Conservation (phyloP, 129 eudicot species). For the Sambucus nigra region DNA sequence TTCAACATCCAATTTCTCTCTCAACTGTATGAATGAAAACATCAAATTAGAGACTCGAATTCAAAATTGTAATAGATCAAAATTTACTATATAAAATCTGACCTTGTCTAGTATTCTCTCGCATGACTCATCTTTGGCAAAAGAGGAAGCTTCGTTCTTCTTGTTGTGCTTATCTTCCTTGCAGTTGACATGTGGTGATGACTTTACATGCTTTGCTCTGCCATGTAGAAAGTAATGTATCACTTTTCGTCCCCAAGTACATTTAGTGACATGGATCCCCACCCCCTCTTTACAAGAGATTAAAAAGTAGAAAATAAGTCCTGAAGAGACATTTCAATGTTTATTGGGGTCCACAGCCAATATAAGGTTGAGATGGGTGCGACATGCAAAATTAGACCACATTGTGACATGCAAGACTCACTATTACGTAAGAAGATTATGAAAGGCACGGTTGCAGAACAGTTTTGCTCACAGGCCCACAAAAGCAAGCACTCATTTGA, state of each 20-base stretch:
- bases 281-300: no score
- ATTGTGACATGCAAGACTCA: no score
- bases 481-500: no score
- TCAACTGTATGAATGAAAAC: slow-evolving; percentile 36
- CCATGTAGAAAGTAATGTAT: background rate
- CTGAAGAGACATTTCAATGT: no score
- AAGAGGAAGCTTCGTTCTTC: slow-evolving; percentile 22
- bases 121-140: slow-evolving; percentile 26
- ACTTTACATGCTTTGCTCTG: slow-evolving; percentile 91
- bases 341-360: no score
- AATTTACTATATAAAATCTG: background rate
- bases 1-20: slow-evolving; percentile 45
- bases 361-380: no score
- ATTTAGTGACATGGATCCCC: no score
- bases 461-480: no score
- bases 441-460: no score
- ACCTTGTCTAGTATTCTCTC: slow-evolving; percentile 66
- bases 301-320: no score
- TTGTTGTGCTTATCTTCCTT: slow-evolving; percentile 41
- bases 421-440: no score
- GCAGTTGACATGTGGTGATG: slow-evolving; percentile 22
- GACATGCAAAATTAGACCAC: no score
- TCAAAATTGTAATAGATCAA: background rate
- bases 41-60: background rate
- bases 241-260: background rate